A percentile compares a stretch with the other conserved stretches of the same genome.
These are phyloP conservation scores for Mikania micrantha DNA, from an alignment of 129 eudicot species.

Conservation along the genomic window DNA sequence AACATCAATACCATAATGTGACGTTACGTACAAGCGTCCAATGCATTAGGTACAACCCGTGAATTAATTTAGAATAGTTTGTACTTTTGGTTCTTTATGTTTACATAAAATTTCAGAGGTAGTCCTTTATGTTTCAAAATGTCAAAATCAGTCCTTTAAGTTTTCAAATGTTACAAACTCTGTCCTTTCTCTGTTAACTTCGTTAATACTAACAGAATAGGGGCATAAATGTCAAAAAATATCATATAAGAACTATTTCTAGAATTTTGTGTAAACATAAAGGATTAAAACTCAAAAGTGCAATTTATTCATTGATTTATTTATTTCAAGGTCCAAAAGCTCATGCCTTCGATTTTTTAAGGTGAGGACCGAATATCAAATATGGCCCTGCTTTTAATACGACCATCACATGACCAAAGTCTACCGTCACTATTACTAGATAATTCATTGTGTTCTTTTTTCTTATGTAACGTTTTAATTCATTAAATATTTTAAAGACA, in stretches of 20 bases:
- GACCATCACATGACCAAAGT: conserved; percentile 5
- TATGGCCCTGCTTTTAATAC: conserved; percentile 20
- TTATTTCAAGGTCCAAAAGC: conserved; percentile 16
- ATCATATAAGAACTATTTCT: no score
- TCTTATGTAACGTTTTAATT: not conserved
- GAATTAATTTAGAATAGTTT: not conserved
- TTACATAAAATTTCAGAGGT: no score
- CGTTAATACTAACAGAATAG: no score
- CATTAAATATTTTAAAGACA: not conserved
- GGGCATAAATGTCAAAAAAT: no score
- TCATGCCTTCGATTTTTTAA: conserved; percentile 21
- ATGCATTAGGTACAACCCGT: conserved; percentile 13
- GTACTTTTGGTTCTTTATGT: no score
- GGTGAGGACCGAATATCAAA: not conserved
- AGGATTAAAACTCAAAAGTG: no score
- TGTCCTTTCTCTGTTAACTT: no score
- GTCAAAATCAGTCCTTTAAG: no score
- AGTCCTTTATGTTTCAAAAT: no score
- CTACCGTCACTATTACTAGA: not conserved
- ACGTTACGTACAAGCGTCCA: conserved; percentile 10
- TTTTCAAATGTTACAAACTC: no score
- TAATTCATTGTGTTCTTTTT: not conserved
- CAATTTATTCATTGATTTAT: no score
- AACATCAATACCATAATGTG: conserved; percentile 7
- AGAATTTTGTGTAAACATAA: no score